Evolutionary conservation across 345 rosid genomes (phyloP), one percentile per base, ranked within the genome.

Genomic region (Gossypium raimondii): DNA sequence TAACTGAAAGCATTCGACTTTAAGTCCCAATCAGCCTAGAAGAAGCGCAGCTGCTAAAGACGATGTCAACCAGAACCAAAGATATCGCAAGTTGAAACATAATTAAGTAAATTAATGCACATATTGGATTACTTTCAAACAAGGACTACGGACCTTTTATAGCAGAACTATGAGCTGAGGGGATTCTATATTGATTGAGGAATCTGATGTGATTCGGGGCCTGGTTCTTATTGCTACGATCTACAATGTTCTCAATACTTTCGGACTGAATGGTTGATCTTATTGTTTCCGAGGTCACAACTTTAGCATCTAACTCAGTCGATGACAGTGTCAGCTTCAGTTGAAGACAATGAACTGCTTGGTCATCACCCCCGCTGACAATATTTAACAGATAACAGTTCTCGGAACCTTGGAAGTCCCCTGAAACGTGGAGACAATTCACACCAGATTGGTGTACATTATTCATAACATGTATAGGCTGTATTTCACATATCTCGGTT

Each of bases 291-390:
- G 76, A 71, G 24, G 18, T 68, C 73, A 27, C 20, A 75, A 62
- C 53, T 22, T 77, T 66, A 22, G 81, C 61, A 75, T 78, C 79
- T 34, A 13, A 38, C 76, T 64, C 78, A 1, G 45, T 50, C 9
- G 82, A 57, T 44, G 66, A 71, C 7, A 48, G 48, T 47, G 80
- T 80, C 62, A 87, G 25, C 75, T 80, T 65, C 48, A 91, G 86
- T 78, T 70, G 80, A 73, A 90, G 85, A 84, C 83, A 86, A 77
- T 81, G 79, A 84, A 95, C 88, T 76, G 94, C 93, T 84, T 95
- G 99, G 80, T 95, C 99, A 85, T 95, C 99, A 45, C 98, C 99
- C 20, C 99, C 99, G 4, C 97, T 95, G 60, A 89, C 78, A 51
- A 91, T 75, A 82, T 73, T 77, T 70, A 84, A 90, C 64, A 74